Conservation (phyloP, 495 filamentous ascomycete genomes). For the Xylaria bambusicola region DNA sequence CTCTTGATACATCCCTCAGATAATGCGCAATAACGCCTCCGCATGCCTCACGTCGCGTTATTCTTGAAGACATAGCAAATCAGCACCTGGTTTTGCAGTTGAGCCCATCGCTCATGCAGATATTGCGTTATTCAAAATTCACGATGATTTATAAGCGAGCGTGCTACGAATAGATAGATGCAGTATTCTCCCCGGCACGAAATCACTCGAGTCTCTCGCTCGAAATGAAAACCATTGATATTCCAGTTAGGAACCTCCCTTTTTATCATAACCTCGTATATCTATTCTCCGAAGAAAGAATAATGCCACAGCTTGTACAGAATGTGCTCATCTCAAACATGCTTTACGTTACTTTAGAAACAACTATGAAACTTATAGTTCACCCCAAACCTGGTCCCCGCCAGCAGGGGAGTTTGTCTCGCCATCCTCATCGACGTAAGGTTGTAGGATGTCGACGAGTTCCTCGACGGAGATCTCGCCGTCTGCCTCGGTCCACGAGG, state of each 20-base stretch:
- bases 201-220: too few species aligned
- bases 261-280: too few species aligned
- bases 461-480: slow-evolving; percentile 65
- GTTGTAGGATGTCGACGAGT: slow-evolving; percentile 56
- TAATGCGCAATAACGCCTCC: too few species aligned
- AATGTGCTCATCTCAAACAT: background rate
- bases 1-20: too few species aligned
- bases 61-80: too few species aligned
- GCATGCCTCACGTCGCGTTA: too few species aligned
- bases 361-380: slow-evolving; percentile 21
- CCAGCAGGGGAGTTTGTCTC: slow-evolving; percentile 19
- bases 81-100: too few species aligned
- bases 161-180: too few species aligned
- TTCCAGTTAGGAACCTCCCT: too few species aligned
- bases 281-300: background rate
- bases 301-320: background rate
- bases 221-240: too few species aligned
- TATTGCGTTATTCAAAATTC: background rate
- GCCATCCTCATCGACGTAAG: slow-evolving; percentile 18
- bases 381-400: slow-evolving; percentile 20
- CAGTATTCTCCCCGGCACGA: too few species aligned
- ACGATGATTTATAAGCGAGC: background rate
- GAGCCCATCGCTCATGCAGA: too few species aligned
- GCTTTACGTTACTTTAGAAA: background rate
- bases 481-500: slow-evolving; percentile 36